These are phyloP conservation scores for Candida tunisiensis DNA, from an alignment of 1,139 yeast genomes.

Conservation along the genomic window DNA sequence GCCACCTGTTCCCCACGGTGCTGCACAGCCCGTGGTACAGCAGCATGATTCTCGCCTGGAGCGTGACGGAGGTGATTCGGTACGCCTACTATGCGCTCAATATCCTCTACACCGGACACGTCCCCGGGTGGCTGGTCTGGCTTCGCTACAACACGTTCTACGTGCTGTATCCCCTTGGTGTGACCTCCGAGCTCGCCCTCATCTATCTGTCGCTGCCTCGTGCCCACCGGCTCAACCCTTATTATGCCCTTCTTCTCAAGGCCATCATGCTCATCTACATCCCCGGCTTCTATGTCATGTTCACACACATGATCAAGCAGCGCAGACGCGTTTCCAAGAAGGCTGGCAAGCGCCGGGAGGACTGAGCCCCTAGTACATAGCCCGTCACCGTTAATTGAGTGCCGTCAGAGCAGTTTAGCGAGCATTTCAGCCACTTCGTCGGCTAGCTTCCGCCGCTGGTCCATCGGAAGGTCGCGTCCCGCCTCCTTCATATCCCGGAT, in stretches of 20 bases:
- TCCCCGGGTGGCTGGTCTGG: conserved; percentile 49
- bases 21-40: conserved; percentile 41
- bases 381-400: background rate
- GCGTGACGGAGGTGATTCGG: conserved; percentile 75
- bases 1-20: conserved; percentile 52
- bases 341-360: conserved; percentile 12
- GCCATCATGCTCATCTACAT: conserved; percentile 47
- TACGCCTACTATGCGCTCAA: conserved; percentile 69
- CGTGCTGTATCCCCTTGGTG: conserved; percentile 82
- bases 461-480: conserved; percentile 8
- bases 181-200: conserved; percentile 62
- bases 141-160: conserved; percentile 73
- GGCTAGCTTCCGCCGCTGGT: conserved; percentile 11
- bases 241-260: conserved; percentile 39
- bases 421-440: conserved; percentile 14
- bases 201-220: conserved; percentile 49
- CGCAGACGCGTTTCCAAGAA: conserved; percentile 25
- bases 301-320: conserved; percentile 79
- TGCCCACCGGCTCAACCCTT: conserved; percentile 37
- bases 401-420: conserved; percentile 6
- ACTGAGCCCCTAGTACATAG: background rate
- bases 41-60: conserved; percentile 73
- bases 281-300: conserved; percentile 79
- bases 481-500: conserved; percentile 3
- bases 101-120: conserved; percentile 30